phyloP scores from a whole-genome alignment of 164 flowering plant genomes.

The Aristolochia contorta region DNA sequence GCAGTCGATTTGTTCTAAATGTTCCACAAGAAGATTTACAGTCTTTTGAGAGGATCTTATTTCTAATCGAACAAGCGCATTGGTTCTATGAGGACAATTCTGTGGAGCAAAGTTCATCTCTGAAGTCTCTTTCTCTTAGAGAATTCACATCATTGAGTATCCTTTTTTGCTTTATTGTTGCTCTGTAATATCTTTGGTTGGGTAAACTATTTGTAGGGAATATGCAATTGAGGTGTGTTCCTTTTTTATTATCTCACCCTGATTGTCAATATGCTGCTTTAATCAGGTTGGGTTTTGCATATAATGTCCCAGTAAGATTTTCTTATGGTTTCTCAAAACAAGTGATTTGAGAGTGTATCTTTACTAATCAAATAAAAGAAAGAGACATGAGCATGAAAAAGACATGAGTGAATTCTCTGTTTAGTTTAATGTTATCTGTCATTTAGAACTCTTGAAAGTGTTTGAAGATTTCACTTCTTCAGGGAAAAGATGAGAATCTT shows the following conservation, averaged over 20 bases:
- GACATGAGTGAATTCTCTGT: too few species aligned
- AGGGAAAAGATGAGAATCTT: too few species aligned
- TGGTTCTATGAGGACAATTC: slow-evolving; percentile 98
- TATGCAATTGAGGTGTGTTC: not conserved
- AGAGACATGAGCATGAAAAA: too few species aligned
- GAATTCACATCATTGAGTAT: slow-evolving; percentile 93
- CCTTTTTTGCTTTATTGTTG: slow-evolving; percentile 24
- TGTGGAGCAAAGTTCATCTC: slow-evolving; percentile 76
- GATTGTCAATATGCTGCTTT: not conserved
- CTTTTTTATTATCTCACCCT: not conserved
- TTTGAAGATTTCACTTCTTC: too few species aligned
- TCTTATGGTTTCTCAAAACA: too few species aligned
- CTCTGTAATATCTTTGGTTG: not conserved
- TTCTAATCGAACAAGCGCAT: slow-evolving; percentile 97
- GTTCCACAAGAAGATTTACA: slow-evolving; percentile 92
- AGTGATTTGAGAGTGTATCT: too few species aligned
- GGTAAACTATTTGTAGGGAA: not conserved
- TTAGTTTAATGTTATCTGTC: too few species aligned
- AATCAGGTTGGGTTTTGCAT: not conserved
- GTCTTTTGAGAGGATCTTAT: slow-evolving; percentile 90
- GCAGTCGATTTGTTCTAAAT: slow-evolving; percentile 95
- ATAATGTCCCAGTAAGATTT: too few species aligned
- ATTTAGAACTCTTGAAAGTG: too few species aligned
- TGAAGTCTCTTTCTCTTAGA: slow-evolving; percentile 79
- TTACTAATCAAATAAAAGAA: too few species aligned